A percentile compares a stretch with the other conserved stretches of the same genome.
Evolutionary conservation across 371 early-diverging fungal species (phyloP).

Genomic region (Mortierella sp.): DNA sequence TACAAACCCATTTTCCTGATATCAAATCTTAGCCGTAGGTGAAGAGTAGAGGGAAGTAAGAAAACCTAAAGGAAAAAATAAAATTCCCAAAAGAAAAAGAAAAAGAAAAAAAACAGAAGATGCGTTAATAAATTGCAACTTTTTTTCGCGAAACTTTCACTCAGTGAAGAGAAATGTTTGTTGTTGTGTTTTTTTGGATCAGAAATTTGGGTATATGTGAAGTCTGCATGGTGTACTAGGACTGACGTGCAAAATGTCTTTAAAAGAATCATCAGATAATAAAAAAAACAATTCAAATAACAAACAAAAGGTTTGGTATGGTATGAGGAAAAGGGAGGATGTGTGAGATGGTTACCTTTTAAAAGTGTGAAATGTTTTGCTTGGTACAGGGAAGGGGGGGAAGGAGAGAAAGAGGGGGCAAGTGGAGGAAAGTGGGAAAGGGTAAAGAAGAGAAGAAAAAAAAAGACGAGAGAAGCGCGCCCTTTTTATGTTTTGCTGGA

Average conservation of each 20-base stretch:
- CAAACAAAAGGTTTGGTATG: background rate
- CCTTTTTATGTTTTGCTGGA: background rate
- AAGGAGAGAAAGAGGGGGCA: background rate
- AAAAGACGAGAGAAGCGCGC: background rate
- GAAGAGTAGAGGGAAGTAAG: background rate
- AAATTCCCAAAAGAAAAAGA: no score
- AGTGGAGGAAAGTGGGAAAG: background rate
- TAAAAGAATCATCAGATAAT: constrained; percentile 48
- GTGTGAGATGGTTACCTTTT: constrained; percentile 12
- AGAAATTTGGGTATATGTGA: constrained; percentile 60
- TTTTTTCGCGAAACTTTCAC: background rate
- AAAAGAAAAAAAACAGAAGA: background rate
- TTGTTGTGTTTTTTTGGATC: constrained; percentile 19
- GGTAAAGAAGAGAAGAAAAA: background rate
- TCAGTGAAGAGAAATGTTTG: background rate
- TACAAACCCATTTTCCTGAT: constrained; percentile 3
- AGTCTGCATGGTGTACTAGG: constrained; percentile 42
- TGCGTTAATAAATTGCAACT: background rate
- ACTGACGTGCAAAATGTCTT: constrained; percentile 62
- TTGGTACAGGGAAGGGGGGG: background rate
- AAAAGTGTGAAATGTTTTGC: background rate
- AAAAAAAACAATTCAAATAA: background rate
- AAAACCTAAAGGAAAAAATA: background rate
- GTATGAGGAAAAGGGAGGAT: background rate
- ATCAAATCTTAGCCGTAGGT: background rate